Evolutionary conservation across 1,284 basidiomycete genomes (phyloP), one percentile per base, ranked within the genome.

Genomic region (Kwoniella shivajii): DNA sequence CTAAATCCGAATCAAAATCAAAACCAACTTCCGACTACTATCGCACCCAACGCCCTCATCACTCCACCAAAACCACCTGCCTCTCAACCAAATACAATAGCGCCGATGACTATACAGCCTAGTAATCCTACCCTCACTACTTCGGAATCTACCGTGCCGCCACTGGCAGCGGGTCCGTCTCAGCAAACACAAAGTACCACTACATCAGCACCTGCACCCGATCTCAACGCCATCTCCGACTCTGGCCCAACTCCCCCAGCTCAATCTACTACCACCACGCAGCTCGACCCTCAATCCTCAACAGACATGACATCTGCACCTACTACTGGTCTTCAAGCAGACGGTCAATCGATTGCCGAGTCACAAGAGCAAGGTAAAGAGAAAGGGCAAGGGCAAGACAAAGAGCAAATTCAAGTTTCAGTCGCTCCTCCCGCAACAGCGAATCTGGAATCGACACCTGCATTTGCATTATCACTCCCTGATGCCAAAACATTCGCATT

Each of bases 381-480:
- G 34, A 10, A 36, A n/a, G 10, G 34, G 34, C n/a, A n/a, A n/a
- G 10, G 34, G 34, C 26, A 36, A 43, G 27, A 13, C 54, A 26
- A 44, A 47, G 18, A 44, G 16, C 37, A 27, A 27, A 34, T 51
- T 51, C 26, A n/a, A 41, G 24, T 27, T 34, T 27, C 36, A 14
- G 33, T 37, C 20, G 14, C 22, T 26, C 50, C n/a, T 9, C 38
- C 43, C 36, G 53, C 57, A 38, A 27, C 26, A 11, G 44, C 53
- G 30, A 59, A 59, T 49, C 43, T 44, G 6, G 26, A 43, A 7
- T 24, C 37, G 10, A 38, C 29, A 36, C 22, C 51, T 22, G 48
- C 52, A 9, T 59, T 59, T 45, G 53, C 53, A 14, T 48, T 49
- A 20, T 53, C 57, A 36, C 42, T 59, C 13, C 57, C 57, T 29